Evolutionary conservation across 352 stramenopile genomes (phyloP).

Genomic region (Phytophthora multivora): DNA sequence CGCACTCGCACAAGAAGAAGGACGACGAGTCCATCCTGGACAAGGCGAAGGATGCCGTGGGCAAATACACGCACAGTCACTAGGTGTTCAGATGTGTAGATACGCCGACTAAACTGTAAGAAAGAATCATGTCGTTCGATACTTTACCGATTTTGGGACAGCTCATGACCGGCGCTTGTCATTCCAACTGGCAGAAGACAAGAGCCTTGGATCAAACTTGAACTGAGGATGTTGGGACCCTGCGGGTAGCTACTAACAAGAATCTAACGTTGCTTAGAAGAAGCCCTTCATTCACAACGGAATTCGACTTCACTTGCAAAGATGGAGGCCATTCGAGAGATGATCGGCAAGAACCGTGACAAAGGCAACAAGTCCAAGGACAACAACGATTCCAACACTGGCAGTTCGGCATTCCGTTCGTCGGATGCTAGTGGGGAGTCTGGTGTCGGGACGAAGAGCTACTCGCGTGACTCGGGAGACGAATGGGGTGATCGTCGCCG

Average conservation of each 20-base stretch:
- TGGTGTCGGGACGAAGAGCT: conserved; percentile 26
- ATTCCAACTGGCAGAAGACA: background rate
- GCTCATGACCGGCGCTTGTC: background rate
- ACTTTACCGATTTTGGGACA: background rate
- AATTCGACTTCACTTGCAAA: conserved; percentile 16
- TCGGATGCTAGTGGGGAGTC: conserved; percentile 19
- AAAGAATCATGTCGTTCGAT: background rate
- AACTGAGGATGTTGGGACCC: background rate
- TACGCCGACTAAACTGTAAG: background rate
- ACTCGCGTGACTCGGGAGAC: conserved; percentile 20
- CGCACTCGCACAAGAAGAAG: conserved; percentile 17
- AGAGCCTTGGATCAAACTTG: background rate
- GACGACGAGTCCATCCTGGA: conserved; percentile 31
- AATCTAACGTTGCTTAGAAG: too few species aligned
- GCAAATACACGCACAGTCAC: conserved; percentile 22
- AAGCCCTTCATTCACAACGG: too few species aligned
- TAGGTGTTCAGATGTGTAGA: background rate
- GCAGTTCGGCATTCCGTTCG: conserved; percentile 17
- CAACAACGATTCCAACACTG: conserved; percentile 4
- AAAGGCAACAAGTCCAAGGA: conserved; percentile 13
- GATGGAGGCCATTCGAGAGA: conserved; percentile 23
- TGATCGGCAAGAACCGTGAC: conserved; percentile 20
- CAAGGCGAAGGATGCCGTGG: conserved; percentile 25
- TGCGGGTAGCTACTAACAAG: background rate
- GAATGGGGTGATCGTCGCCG: conserved; percentile 13